Conservation (phyloP, 2,329 filamentous ascomycete genomes). For the Tolypocladium amazonense region DNA sequence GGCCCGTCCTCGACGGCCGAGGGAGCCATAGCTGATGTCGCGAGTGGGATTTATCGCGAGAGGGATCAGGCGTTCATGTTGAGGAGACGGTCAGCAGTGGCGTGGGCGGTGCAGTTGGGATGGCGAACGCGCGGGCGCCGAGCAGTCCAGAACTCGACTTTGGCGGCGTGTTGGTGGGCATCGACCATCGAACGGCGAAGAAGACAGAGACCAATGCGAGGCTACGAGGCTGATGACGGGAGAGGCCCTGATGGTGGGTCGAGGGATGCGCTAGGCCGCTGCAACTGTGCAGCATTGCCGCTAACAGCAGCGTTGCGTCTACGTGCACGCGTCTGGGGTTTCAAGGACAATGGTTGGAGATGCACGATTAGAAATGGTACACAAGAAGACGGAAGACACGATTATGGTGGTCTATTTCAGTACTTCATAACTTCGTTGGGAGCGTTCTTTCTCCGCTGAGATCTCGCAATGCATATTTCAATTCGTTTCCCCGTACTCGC, state of each 20-base stretch:
- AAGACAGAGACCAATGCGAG: conserved; percentile 16
- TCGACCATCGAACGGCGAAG: not conserved
- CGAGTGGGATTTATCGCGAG: not conserved
- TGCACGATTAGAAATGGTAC: not conserved
- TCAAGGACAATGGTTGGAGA: not conserved
- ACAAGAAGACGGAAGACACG: not conserved
- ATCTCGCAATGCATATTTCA: not conserved
- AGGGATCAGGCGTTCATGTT: not conserved
- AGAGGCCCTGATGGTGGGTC: conserved; percentile 9
- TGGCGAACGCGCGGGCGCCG: conserved; percentile 7
- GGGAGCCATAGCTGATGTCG: conserved; percentile 34
- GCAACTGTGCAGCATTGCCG: not conserved
- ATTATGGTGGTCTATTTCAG: not conserved
- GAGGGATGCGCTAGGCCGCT: not conserved
- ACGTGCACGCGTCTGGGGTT: not conserved
- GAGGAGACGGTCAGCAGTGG: not conserved
- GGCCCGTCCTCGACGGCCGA: conserved; percentile 37
- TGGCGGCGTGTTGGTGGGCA: not conserved
- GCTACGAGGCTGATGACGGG: conserved; percentile 24
- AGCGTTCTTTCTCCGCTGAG: no score
- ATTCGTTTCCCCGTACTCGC: not conserved
- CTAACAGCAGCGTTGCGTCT: not conserved
- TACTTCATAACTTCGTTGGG: not conserved
- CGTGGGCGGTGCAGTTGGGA: not conserved
- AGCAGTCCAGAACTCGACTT: conserved; percentile 11